Evolutionary conservation across 495 filamentous ascomycete genomes (phyloP).

Genomic region (Hypoxylon fragiforme): DNA sequence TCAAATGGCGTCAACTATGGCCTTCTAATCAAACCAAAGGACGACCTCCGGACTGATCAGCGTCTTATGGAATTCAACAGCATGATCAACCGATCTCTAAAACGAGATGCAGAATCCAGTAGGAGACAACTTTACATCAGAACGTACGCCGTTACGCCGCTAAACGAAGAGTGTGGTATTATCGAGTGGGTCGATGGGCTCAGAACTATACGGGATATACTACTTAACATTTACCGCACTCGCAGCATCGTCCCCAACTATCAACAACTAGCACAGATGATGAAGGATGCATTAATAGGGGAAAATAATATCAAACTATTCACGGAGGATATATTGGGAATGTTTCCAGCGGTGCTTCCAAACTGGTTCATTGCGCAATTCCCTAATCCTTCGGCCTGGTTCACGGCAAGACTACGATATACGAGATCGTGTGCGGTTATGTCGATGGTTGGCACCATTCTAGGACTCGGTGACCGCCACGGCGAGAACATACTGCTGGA

Average conservation of each 20-base stretch:
- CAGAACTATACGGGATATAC: constrained; percentile 88
- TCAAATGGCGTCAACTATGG: constrained; percentile 87
- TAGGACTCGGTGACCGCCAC: constrained; percentile 96
- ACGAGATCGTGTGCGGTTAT: constrained; percentile 94
- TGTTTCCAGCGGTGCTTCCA: constrained; percentile 80
- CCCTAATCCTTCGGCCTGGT: constrained; percentile 89
- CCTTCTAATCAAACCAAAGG: constrained; percentile 94
- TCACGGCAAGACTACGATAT: constrained; percentile 85
- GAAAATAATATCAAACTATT: constrained; percentile 64
- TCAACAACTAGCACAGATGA: constrained; percentile 46
- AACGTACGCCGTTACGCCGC: constrained; percentile 92
- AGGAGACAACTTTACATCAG: constrained; percentile 83
- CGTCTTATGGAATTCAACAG: constrained; percentile 98
- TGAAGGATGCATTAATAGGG: constrained; percentile 49
- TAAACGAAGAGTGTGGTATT: constrained; percentile 96
- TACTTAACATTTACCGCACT: constrained; percentile 74
- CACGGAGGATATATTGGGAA: constrained; percentile 63
- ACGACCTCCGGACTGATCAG: constrained; percentile 95
- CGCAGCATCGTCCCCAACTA: constrained; percentile 63
- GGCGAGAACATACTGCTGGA: constrained; percentile 97
- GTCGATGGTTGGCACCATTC: constrained; percentile 94
- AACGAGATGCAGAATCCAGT: constrained; percentile 86
- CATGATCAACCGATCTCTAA: constrained; percentile 93
- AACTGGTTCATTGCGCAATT: constrained; percentile 97
- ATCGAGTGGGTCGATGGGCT: constrained; percentile 99